phyloP scores from a whole-genome alignment of 73 alveolate species.

The Durusdinium trenchii region DNA sequence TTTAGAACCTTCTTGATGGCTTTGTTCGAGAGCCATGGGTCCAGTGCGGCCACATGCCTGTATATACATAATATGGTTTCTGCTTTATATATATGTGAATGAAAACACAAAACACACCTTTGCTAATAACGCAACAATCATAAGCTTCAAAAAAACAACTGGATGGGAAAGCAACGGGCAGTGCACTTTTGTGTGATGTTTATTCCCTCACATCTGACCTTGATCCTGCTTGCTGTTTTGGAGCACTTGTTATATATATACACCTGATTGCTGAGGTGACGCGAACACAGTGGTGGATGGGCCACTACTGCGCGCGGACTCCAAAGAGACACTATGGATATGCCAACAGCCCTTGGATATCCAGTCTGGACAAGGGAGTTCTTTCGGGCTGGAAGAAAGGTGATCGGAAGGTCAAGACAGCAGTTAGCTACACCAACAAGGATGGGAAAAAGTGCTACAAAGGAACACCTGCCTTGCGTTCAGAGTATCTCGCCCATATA shows the following conservation, averaged over 20 bases:
- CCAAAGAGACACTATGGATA: slow-evolving; percentile 21
- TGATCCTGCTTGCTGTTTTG: not conserved
- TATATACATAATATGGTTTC: not conserved
- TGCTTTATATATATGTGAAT: not conserved
- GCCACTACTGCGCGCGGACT: not conserved
- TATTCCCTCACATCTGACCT: too few relatives aligned
- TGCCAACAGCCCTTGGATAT: not conserved
- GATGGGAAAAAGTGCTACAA: not conserved
- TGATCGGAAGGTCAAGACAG: not conserved
- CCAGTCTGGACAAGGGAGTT: not conserved
- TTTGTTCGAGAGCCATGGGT: not conserved
- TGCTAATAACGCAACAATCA: too few relatives aligned
- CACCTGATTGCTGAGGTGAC: not conserved
- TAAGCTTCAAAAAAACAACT: too few relatives aligned
- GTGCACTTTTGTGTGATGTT: too few relatives aligned
- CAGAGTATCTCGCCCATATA: not conserved
- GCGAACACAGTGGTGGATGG: not conserved
- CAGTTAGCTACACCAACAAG: not conserved
- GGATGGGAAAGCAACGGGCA: too few relatives aligned
- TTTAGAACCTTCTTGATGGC: not conserved
- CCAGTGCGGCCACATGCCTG: too few relatives aligned
- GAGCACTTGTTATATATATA: not conserved
- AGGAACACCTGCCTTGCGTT: not conserved
- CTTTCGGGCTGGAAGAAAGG: not conserved
- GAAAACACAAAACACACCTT: too few relatives aligned